phyloP scores from a whole-genome alignment of 768 basidiomycete genomes.

The Tricholoma saponaceum region DNA sequence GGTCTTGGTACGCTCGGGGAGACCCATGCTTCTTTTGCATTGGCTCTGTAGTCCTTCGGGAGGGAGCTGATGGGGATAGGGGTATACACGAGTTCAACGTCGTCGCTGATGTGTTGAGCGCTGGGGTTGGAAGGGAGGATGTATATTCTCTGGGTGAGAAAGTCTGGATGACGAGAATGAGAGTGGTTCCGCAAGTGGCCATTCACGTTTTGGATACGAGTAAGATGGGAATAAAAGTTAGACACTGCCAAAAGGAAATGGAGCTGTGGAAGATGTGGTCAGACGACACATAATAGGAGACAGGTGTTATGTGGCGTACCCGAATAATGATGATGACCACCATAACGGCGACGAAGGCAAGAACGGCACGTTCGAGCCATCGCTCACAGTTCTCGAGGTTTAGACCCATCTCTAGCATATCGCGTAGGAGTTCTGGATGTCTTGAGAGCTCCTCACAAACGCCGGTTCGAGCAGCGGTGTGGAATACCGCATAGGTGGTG shows the following conservation, averaged over 20 bases:
- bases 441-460: constrained; percentile 74
- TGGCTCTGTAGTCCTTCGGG: constrained; percentile 46
- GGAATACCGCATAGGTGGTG: constrained; percentile 58
- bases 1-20: constrained; percentile 23
- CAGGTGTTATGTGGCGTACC: constrained; percentile 38
- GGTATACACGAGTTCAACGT: constrained; percentile 57
- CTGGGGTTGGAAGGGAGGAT: constrained; percentile 42
- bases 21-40: constrained; percentile 70
- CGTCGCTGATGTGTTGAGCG: constrained; percentile 12
- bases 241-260: constrained; percentile 75
- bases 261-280: constrained; percentile 38
- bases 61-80: constrained; percentile 58
- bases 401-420: constrained; percentile 66
- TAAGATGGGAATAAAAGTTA: constrained; percentile 56
- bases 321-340: constrained; percentile 61
- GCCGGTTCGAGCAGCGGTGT: constrained; percentile 47
- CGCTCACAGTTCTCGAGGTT: constrained; percentile 78
- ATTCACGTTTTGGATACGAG: constrained; percentile 31
- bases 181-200: constrained; percentile 15
- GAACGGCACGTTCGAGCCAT: constrained; percentile 66
- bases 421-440: constrained; percentile 71
- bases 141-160: constrained; percentile 50
- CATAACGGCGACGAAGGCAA: constrained; percentile 55
- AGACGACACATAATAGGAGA: constrained; percentile 5
- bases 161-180: constrained; percentile 14